Base-by-base conservation (phyloP, 371 early-diverging fungal genomes). In the Mortierella sp. region DNA sequence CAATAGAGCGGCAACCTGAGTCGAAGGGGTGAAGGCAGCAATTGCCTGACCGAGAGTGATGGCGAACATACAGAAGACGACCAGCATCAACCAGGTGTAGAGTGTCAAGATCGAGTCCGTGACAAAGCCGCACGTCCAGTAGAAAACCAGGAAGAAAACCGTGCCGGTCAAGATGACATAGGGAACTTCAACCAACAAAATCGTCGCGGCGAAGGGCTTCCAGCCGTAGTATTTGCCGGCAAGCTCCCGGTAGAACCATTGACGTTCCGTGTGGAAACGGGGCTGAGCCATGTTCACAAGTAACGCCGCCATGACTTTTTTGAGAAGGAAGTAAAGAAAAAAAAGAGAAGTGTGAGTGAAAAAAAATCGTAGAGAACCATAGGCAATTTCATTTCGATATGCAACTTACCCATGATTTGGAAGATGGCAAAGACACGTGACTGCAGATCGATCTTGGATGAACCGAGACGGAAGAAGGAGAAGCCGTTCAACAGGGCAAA, bases 361-460 rank as follows among this genome's bases (percentile, higher is more conserved):
- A 35, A 35, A 35, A 21, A 8, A 10, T 18, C 10, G 38, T 29
- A 14, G 14, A 68, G 24, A 24, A 63, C 16, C 29, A 18, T 32
- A 38, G 35, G 2, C 14, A 46, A 46, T 14, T 14, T 46, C 48
- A n/a, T n/a, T 27, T 12, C 27, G 0, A 35, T 7, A 5, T 35
- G 41, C 4, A 24, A 38, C 68, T 41, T 38, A 51, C 93, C 90
- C 44, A 94, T 81, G 4, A 94, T 91, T 83, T 92, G 91, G 87
- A 96, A 96, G 49, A 96, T 89, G 54, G 93, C 93, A 85, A 96
- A 95, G 75, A 94, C 89, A 75, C 94, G 90, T 80, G 94, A 94
- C 75, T 94, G 94, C 78, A 94, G 89, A 72, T 95, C 96, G 32
- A 90, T 76, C 29, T 92, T 88, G 35, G 92, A 86, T 71, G 88